phyloP scores from a whole-genome alignment of 192 early-diverging fungal species.

The Backusella westeae region DNA sequence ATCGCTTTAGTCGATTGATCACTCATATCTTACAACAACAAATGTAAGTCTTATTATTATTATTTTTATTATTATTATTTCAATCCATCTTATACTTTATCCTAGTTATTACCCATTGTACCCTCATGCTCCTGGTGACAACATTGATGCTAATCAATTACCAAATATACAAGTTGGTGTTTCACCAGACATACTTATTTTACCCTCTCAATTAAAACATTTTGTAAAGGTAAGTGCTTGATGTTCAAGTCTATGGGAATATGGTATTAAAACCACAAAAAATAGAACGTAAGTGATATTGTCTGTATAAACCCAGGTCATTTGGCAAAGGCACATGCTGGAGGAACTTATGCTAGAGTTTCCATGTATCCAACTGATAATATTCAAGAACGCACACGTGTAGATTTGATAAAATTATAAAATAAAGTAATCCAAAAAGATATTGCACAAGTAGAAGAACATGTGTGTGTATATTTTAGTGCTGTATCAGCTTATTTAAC shows the following conservation, averaged over 20 bases:
- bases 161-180: constrained; percentile 44
- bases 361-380: constrained; percentile 61
- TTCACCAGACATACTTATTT: constrained; percentile 83
- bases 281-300: constrained; percentile 61
- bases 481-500: too few relatives aligned
- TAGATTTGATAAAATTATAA: constrained; percentile 41
- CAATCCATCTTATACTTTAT: not conserved
- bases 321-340: constrained; percentile 61
- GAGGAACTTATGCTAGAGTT: constrained; percentile 83
- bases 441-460: not conserved
- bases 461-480: too few relatives aligned
- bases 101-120: constrained; percentile 83
- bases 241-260: not conserved
- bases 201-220: constrained; percentile 69
- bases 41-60: constrained; percentile 36
- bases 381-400: constrained; percentile 32
- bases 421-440: not conserved
- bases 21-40: constrained; percentile 81
- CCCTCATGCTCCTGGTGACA: constrained; percentile 42
- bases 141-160: constrained; percentile 28
- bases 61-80: too few relatives aligned
- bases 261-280: not conserved
- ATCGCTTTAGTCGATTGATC: constrained; percentile 71
- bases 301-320: constrained; percentile 86
- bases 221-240: constrained; percentile 54